These are phyloP conservation scores for Coemansia sp. DNA, from an alignment of 192 early-diverging fungal species.

Conservation along the genomic window DNA sequence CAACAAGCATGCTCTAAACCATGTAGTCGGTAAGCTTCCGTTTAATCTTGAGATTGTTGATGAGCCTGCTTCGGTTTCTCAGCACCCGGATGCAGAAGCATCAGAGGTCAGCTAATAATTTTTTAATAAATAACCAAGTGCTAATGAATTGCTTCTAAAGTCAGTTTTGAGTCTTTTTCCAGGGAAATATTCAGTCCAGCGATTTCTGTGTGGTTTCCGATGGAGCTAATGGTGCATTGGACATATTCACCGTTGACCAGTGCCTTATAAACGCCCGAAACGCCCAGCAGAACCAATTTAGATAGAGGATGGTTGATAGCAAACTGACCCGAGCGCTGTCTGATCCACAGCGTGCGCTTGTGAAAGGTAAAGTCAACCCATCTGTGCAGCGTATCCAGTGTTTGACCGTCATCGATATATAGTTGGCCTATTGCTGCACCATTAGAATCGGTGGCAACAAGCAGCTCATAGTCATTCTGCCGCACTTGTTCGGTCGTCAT, in stretches of 20 bases:
- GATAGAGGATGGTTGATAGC: conserved; percentile 8
- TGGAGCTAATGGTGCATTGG: not conserved
- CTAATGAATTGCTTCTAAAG: no score
- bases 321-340: conserved; percentile 9
- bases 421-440: conserved; percentile 55
- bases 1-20: no score
- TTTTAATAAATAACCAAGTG: no score
- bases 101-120: no score
- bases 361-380: conserved; percentile 26
- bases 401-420: conserved; percentile 65
- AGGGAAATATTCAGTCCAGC: conserved; percentile 19
- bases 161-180: not conserved
- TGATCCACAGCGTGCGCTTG: conserved; percentile 7
- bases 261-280: conserved; percentile 6
- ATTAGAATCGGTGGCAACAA: conserved; percentile 56
- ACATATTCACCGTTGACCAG: conserved; percentile 11
- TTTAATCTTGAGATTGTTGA: no score
- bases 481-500: conserved; percentile 54
- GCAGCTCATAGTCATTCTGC: conserved; percentile 43
- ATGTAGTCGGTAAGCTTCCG: no score
- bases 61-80: no score
- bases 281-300: conserved; percentile 26
- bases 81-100: no score
- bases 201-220: conserved; percentile 14
- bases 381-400: conserved; percentile 22